Base-by-base conservation (phyloP, 1,284 basidiomycete genomes). In the Gymnopus androsaceus region DNA sequence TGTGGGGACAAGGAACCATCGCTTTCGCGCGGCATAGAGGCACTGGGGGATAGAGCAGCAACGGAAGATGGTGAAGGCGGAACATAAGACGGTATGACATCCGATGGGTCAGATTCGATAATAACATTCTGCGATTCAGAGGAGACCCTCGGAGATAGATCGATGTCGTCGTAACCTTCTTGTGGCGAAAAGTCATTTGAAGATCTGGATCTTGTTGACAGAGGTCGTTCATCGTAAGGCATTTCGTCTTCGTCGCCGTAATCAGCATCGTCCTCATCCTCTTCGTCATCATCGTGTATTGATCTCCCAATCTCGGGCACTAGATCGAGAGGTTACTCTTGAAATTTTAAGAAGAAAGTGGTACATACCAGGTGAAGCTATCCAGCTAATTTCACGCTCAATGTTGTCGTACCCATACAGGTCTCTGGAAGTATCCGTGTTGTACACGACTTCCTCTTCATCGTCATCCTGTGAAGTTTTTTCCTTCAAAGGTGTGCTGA, bases 341-440 rank as follows among this genome's bases (percentile, higher is more conserved):
- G n/a, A 38, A n/a, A 63, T 66, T 54, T 54, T 37, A 54, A 28
- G 51, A 42, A 50, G 47, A 54, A 47, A 52, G 58, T 30, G 36
- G 45, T 37, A 75, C 79, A 59, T 61, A 88, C 88, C 83, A 66
- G 79, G 84, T 42, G 85, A 81, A 36, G 86, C 86, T 37, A 88
- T 74, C 88, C 88, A 90, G 62, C 88, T 90, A 47, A 88, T 85
- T 65, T 88, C 83, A 61, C 87, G 80, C 19, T 85, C 83, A 57
- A 72, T 76, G 17, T 71, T 75, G 36, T 73, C 69, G 59, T 75
- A 78, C 23, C 74, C 75, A 6, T 76, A 77, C 33, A 77, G 75
- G 30, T 74, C 71, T 59, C 71, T 67, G 37, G 72, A 73, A 21
- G 71, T 75, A 62, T 78, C 81, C 34, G 79, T 80, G 57, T 78